These are phyloP conservation scores for Areca catechu DNA, from an alignment of 176 grass and related monocot genomes.

Conservation along the genomic window DNA sequence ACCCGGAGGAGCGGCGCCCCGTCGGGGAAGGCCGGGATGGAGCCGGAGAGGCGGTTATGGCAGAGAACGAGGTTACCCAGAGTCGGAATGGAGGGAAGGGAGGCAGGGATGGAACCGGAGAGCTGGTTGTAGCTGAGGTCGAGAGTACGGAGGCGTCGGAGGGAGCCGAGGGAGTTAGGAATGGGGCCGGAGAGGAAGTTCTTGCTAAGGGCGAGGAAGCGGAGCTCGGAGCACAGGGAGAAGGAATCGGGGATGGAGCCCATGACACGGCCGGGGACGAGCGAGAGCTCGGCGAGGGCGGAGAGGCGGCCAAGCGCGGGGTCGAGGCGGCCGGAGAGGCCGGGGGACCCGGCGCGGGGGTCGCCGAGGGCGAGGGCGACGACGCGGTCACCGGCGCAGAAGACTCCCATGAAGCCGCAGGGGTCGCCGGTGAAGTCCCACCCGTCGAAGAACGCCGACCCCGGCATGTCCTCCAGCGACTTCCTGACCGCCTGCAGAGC, in stretches of 20 bases:
- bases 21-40: slow-evolving; percentile 48
- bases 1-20: slow-evolving; percentile 59
- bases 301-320: slow-evolving; percentile 43
- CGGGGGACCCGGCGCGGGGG: slow-evolving; percentile 74
- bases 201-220: slow-evolving; percentile 88
- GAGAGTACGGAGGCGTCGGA: slow-evolving; percentile 67
- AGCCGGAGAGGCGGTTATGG: slow-evolving; percentile 68
- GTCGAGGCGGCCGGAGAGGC: slow-evolving; percentile 60
- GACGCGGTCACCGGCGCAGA: slow-evolving; percentile 54
- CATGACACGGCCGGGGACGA: slow-evolving; percentile 70
- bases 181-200: slow-evolving; percentile 73
- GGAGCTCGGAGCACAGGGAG: slow-evolving; percentile 38
- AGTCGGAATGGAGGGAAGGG: slow-evolving; percentile 36
- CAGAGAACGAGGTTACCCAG: slow-evolving; percentile 75
- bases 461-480: slow-evolving; percentile 83
- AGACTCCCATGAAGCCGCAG: slow-evolving; percentile 74
- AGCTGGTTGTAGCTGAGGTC: slow-evolving; percentile 96
- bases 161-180: slow-evolving; percentile 36
- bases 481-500: slow-evolving; percentile 73
- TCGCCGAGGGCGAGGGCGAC: slow-evolving; percentile 65
- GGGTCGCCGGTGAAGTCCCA: slow-evolving; percentile 95
- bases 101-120: slow-evolving; percentile 47
- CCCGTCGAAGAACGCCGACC: slow-evolving; percentile 58
- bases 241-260: slow-evolving; percentile 48
- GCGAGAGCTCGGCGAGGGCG: slow-evolving; percentile 69